phyloP scores from a whole-genome alignment of 2,329 filamentous ascomycete genomes.

The Alternaria incomplexa region DNA sequence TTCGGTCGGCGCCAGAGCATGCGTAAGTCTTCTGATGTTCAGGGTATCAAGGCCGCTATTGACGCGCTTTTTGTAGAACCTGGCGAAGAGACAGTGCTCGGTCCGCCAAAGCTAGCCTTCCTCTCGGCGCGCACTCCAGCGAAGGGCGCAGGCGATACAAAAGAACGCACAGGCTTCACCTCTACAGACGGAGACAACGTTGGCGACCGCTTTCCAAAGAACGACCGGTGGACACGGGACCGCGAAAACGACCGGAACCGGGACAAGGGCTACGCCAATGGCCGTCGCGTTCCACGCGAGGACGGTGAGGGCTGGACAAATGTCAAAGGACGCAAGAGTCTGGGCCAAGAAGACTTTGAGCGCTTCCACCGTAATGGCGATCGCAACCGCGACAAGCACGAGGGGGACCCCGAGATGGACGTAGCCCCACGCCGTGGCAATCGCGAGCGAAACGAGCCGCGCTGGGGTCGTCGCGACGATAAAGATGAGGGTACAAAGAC shows the following conservation, averaged over 20 bases:
- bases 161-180: slow-evolving; percentile 43
- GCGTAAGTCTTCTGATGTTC: slow-evolving; percentile 58
- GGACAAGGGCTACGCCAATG: slow-evolving; percentile 47
- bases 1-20: slow-evolving; percentile 46
- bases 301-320: slow-evolving; percentile 77
- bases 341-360: slow-evolving; percentile 74
- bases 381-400: slow-evolving; percentile 60
- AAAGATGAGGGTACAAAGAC: slow-evolving; percentile 55
- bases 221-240: slow-evolving; percentile 52
- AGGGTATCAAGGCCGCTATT: slow-evolving; percentile 45
- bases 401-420: slow-evolving; percentile 49
- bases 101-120: slow-evolving; percentile 82
- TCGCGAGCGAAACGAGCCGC: slow-evolving; percentile 70
- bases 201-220: slow-evolving; percentile 43
- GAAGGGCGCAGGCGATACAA: slow-evolving; percentile 49
- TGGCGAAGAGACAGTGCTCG: slow-evolving; percentile 80
- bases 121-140: slow-evolving; percentile 67
- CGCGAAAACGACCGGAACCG: slow-evolving; percentile 49
- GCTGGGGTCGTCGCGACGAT: slow-evolving; percentile 73
- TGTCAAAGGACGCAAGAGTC: slow-evolving; percentile 75
- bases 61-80: slow-evolving; percentile 57
- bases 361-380: slow-evolving; percentile 65
- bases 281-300: slow-evolving; percentile 49
- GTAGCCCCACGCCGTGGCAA: slow-evolving; percentile 64
- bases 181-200: slow-evolving; percentile 49